Base-by-base conservation (phyloP, 2,329 filamentous ascomycete genomes). In the Xylogone sp. region DNA sequence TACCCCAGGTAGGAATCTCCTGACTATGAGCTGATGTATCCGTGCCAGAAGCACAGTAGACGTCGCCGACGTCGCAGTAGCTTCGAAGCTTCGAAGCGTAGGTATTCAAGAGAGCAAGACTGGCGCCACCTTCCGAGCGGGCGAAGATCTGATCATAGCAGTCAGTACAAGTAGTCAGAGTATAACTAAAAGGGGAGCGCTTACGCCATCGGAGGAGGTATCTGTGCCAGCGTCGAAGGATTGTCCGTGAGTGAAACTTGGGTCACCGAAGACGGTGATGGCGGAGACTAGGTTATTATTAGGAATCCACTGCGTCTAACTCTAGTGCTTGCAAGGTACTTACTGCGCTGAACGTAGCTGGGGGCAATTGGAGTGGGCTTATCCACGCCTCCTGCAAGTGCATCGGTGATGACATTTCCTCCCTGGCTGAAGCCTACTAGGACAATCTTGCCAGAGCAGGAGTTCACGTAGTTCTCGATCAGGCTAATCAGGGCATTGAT, bases 201-300 rank as follows among this genome's bases (percentile, higher is more conserved):
- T 45, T 49, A 62, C 58, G 21, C 65, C 65, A 29, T 57, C 34
- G 5, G 4, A 9, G n/a, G 34, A 39, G n/a, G 34, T 39, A 39
- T 39, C 34, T 49, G 27, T 65, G n/a, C 67, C 66, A 9, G 54
- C 54, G 43, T 64, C 57, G 56, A 62, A 67, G 1, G 56, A 12
- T 29, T 65, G 58, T 34, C 52, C 56, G 8, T 55, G 55, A 7
- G 59, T 62, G 48, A 59, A 63, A 20, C 60, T 57, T 10, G 66
- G 66, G 53, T 68, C 67, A 9, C 63, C 66, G 54, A 68, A 66
- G 39, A 65, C 56, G 16, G 60, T 61, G 9, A 61, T 57, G n/a
- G 59, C 61, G 21, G 58, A 52, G n/a, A 39, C 34, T 39, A 44
- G 49, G 34, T 19, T 3, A 9, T 16, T 3, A 10, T 2, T 2